A percentile compares a stretch with the other conserved stretches of the same genome.
Evolutionary conservation across 2,329 filamentous ascomycete genomes (phyloP).

Genomic region (Karstenula rhodostoma): DNA sequence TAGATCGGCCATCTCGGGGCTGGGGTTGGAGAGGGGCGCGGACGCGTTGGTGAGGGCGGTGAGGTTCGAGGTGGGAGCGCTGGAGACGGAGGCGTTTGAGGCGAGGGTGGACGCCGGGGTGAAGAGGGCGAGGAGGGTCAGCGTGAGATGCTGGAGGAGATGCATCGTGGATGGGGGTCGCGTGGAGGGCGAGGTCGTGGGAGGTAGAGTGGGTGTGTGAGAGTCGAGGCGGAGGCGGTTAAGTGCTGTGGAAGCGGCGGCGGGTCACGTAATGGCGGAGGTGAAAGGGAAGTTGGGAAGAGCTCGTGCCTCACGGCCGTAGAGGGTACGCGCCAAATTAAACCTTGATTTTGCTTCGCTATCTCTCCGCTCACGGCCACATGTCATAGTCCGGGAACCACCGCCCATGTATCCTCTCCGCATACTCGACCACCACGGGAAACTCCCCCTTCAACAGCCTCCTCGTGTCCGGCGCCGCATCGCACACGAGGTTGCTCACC

Average conservation of each 20-base stretch:
- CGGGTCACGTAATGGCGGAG: too few species aligned
- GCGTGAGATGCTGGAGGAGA: neutral
- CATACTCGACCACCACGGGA: conserved; percentile 64
- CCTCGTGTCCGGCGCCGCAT: conserved; percentile 60
- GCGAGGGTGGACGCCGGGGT: neutral
- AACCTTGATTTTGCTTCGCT: neutral
- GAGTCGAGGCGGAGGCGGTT: too few species aligned
- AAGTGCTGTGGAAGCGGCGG: too few species aligned
- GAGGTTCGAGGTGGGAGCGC: too few species aligned
- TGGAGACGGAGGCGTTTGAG: too few species aligned
- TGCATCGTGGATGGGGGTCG: neutral
- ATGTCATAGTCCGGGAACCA: conserved; percentile 67
- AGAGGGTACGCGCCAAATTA: neutral
- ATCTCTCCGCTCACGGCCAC: conserved; percentile 30
- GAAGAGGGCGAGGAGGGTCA: neutral
- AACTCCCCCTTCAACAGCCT: conserved; percentile 55
- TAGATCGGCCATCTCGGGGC: neutral
- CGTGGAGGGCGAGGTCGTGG: neutral
- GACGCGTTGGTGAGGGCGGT: neutral
- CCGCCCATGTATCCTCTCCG: conserved; percentile 60
- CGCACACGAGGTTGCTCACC: conserved; percentile 59
- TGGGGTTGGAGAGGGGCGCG: neutral
- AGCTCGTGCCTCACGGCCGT: too few species aligned
- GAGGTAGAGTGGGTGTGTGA: neutral
- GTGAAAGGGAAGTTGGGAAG: too few species aligned